These are phyloP conservation scores for Mollisiaceae sp. DNA, from an alignment of 2,329 filamentous ascomycete species.

Conservation along the genomic window DNA sequence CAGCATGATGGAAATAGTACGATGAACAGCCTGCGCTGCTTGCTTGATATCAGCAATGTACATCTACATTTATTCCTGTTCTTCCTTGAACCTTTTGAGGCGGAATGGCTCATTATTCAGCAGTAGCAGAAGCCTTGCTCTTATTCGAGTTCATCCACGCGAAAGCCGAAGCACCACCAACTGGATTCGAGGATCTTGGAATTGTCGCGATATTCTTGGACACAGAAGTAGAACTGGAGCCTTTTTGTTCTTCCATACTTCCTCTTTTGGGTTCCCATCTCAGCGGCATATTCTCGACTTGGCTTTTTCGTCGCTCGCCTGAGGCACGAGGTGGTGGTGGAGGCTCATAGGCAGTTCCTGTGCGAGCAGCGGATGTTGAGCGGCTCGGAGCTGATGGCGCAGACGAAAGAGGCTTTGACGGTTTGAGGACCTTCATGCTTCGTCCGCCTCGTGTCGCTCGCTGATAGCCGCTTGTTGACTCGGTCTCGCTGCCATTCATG, in stretches of 20 bases:
- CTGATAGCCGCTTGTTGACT: conserved; percentile 61
- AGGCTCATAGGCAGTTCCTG: conserved; percentile 59
- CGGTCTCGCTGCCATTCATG: conserved; percentile 34
- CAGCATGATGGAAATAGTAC: background rate
- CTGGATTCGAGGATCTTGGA: conserved; percentile 74
- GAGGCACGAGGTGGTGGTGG: conserved; percentile 48
- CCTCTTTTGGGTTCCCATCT: conserved; percentile 60
- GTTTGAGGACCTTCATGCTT: conserved; percentile 90
- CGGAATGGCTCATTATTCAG: conserved; percentile 23
- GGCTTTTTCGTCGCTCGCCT: conserved; percentile 60
- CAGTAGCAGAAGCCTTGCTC: conserved; percentile 30
- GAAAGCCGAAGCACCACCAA: conserved; percentile 92
- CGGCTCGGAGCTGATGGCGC: conserved; percentile 48
- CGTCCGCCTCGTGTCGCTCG: conserved; percentile 69
- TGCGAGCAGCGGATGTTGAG: conserved; percentile 50
- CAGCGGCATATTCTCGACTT: conserved; percentile 42
- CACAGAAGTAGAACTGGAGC: background rate
- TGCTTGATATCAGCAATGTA: conserved; percentile 2
- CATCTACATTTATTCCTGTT: background rate
- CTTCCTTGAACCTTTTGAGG: too few relatives aligned
- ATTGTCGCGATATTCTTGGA: conserved; percentile 38
- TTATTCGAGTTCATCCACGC: conserved; percentile 76
- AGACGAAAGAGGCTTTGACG: conserved; percentile 67
- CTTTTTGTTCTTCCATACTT: conserved; percentile 45
- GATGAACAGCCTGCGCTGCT: conserved; percentile 7